These are phyloP conservation scores for Aureobasidium sp. DNA, from an alignment of 2,329 filamentous ascomycete species.

Conservation along the genomic window DNA sequence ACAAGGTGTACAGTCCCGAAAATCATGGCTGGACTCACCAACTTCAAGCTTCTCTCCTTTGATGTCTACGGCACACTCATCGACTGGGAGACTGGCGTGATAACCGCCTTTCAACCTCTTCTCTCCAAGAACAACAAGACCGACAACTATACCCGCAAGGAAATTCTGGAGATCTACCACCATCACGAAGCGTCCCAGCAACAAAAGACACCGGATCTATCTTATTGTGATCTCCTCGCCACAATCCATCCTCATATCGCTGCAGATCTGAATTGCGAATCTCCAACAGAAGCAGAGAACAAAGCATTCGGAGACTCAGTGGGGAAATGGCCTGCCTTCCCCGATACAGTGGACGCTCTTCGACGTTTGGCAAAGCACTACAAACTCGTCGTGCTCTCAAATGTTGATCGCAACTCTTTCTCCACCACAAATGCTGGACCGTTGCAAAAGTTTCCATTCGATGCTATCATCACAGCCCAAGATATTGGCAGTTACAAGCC, in stretches of 20 bases:
- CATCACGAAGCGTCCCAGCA: conserved; percentile 31
- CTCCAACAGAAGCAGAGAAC: conserved; percentile 26
- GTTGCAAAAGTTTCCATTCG: conserved; percentile 49
- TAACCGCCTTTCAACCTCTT: conserved; percentile 39
- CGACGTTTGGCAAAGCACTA: conserved; percentile 41
- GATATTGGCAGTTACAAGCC: conserved; percentile 67
- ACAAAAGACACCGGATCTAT: conserved; percentile 2
- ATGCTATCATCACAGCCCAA: conserved; percentile 60
- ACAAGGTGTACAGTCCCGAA: no score
- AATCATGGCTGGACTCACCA: conserved; percentile 3
- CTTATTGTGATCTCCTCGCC: not conserved
- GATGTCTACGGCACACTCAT: conserved; percentile 75
- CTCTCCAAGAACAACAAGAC: conserved; percentile 39
- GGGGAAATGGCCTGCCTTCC: conserved; percentile 49
- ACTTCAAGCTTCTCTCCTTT: conserved; percentile 52
- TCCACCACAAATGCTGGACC: conserved; percentile 39
- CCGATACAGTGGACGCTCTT: conserved; percentile 50
- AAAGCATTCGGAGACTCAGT: conserved; percentile 43
- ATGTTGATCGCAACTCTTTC: conserved; percentile 50
- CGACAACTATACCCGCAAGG: conserved; percentile 33
- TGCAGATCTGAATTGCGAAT: not conserved
- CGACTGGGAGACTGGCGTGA: conserved; percentile 66
- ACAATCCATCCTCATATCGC: not conserved
- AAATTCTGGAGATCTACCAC: conserved; percentile 37
- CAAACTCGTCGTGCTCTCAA: conserved; percentile 54